These are phyloP conservation scores for Amniculicola lignicola DNA, from an alignment of 495 filamentous ascomycete genomes.

Conservation along the genomic window DNA sequence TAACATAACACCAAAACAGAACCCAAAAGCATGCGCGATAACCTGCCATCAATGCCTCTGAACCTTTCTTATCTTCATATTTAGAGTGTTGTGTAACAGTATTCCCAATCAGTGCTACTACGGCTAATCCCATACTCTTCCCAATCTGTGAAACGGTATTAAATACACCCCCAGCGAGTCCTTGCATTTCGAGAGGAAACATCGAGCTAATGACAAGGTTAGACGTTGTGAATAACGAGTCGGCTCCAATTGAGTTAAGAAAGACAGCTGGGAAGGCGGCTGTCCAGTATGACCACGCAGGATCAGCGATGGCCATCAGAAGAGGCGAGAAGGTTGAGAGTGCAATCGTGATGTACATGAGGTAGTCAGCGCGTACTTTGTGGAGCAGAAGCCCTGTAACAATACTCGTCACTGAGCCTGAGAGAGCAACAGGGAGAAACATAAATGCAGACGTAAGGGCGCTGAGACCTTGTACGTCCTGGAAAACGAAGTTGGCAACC, in stretches of 20 bases:
- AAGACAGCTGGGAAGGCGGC: constrained; percentile 52
- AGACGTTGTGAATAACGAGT: constrained; percentile 60
- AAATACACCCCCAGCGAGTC: constrained; percentile 63
- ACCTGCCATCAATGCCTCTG: constrained; percentile 52
- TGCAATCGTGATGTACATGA: constrained; percentile 47
- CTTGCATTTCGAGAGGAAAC: constrained; percentile 57
- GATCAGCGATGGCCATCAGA: constrained; percentile 49
- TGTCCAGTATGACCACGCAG: constrained; percentile 56
- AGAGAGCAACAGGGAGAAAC: constrained; percentile 55
- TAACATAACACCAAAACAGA: no score
- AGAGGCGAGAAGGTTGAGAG: constrained; percentile 51
- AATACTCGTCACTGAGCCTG: constrained; percentile 54
- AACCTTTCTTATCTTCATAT: constrained; percentile 35
- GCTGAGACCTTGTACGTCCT: constrained; percentile 47
- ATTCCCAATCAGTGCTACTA: constrained; percentile 55
- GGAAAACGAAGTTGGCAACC: constrained; percentile 54
- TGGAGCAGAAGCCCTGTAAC: constrained; percentile 55
- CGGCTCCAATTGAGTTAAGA: constrained; percentile 54
- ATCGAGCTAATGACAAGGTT: constrained; percentile 61
- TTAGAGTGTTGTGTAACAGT: constrained; percentile 45
- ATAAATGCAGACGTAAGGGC: constrained; percentile 47
- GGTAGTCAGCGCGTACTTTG: constrained; percentile 48
- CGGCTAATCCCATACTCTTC: constrained; percentile 54
- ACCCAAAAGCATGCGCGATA: constrained; percentile 62
- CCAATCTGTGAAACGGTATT: constrained; percentile 63